These are phyloP conservation scores for Colletotrichum sp. DNA, from an alignment of 2,329 filamentous ascomycete species.

Conservation along the genomic window DNA sequence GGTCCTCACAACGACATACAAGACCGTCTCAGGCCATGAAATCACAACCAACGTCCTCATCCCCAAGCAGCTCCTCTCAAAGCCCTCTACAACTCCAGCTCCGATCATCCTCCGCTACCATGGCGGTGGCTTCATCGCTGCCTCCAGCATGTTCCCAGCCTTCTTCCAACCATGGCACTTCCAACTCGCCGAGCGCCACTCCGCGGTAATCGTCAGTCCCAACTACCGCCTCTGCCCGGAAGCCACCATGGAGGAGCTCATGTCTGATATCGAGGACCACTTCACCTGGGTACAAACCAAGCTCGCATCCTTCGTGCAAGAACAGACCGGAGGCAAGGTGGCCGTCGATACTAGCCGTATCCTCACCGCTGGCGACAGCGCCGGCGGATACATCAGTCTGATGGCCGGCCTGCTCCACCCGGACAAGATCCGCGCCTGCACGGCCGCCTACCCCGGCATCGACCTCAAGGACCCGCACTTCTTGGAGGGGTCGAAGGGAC, in stretches of 20 bases:
- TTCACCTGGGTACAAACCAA: constrained; percentile 27
- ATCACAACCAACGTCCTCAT: constrained; percentile 25
- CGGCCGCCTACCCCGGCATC: constrained; percentile 24
- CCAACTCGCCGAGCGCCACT: constrained; percentile 26
- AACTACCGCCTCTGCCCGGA: constrained; percentile 29
- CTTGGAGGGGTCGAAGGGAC: background rate
- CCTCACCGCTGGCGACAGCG: constrained; percentile 9
- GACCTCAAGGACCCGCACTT: constrained; percentile 15
- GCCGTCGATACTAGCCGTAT: background rate
- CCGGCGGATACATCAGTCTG: constrained; percentile 28
- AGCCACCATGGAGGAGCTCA: constrained; percentile 25
- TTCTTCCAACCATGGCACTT: constrained; percentile 29
- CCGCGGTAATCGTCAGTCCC: constrained; percentile 28
- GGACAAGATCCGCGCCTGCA: constrained; percentile 21
- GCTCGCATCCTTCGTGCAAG: constrained; percentile 18
- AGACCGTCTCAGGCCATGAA: background rate
- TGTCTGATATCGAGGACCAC: constrained; percentile 29
- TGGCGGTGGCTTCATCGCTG: constrained; percentile 29
- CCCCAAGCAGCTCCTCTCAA: constrained; percentile 27
- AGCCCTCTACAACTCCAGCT: background rate
- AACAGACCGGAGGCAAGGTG: constrained; percentile 22
- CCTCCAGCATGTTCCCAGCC: constrained; percentile 22
- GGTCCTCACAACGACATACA: background rate
- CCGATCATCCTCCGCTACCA: constrained; percentile 24
- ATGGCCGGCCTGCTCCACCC: constrained; percentile 27